phyloP scores from a whole-genome alignment of 2,329 filamentous ascomycete genomes.

The Tricladium varicosporioides region DNA sequence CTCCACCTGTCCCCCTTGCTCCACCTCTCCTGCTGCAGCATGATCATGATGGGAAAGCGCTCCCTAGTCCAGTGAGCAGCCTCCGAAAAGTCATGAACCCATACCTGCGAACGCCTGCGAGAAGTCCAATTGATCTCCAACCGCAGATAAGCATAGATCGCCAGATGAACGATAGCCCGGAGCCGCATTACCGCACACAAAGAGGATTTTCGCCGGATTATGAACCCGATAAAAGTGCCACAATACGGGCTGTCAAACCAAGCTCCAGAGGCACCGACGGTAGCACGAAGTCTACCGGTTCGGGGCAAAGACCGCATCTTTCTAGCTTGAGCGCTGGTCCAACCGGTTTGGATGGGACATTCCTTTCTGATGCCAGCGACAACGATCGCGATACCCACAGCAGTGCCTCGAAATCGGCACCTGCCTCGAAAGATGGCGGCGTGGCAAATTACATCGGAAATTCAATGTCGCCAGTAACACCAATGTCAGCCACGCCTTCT shows the following conservation, averaged over 20 bases:
- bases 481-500: constrained; percentile 14
- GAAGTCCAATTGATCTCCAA: constrained; percentile 22
- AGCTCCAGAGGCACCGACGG: constrained; percentile 36
- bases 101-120: constrained; percentile 52
- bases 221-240: constrained; percentile 67
- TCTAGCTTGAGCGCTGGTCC: constrained; percentile 13
- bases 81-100: constrained; percentile 84
- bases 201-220: constrained; percentile 75
- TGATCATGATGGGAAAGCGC: constrained; percentile 24
- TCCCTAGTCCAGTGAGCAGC: constrained; percentile 69
- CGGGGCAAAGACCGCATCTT: constrained; percentile 16
- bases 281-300: constrained; percentile 8
- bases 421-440: constrained; percentile 7
- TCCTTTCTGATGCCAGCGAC: constrained; percentile 52
- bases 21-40: constrained; percentile 36
- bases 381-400: constrained; percentile 43
- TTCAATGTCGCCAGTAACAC: constrained; percentile 1
- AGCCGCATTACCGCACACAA: constrained; percentile 26
- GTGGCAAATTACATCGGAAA: constrained; percentile 10
- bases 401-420: constrained; percentile 23
- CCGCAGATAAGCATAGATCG: constrained; percentile 20
- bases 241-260: constrained; percentile 62
- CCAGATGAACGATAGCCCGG: constrained; percentile 24
- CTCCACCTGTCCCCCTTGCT: constrained; percentile 51
- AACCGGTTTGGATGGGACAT: constrained; percentile 38